Base-by-base conservation (phyloP, 2,329 filamentous ascomycete species). In the Aspergillus fumigatus region DNA sequence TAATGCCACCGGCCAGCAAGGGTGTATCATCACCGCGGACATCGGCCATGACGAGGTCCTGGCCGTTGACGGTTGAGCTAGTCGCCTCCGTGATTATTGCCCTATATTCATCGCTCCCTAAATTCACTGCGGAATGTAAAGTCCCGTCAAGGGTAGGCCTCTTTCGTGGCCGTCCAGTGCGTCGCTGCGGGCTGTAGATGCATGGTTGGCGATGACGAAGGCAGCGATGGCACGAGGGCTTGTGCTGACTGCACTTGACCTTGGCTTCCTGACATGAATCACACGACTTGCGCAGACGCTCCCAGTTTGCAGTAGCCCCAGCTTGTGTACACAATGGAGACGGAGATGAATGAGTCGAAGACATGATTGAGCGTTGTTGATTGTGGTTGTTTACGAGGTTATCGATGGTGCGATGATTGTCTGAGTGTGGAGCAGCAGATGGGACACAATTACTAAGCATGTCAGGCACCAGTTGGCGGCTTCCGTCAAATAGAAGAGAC, bases 241-340 rank as follows among this genome's bases (percentile, higher is more conserved):
- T 56, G 50, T 56, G 50, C 23, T 56, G 54, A n/a, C 54, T 56
- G 54, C 54, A 56, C 51, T 56, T 56, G 45, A 56, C 54, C 14
- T 56, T 56, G 23, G 54, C 26, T 38, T 49, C 43, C 54, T 53
- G 54, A 25, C 54, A 56, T 7, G 47, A 14, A 43, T 56, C 54
- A 41, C 54, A 56, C 2, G 54, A 56, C 29, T 43, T 48, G 50
- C 53, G 48, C 26, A 55, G 50, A 50, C 53, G 9, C 27, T 50
- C 11, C 50, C 48, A 29, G 26, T n/a, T 53, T 47, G 51, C 19
- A 35, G 38, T 32, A 4, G 48, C 48, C 7, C 21, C 21, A 26
- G 48, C 19, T 17, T 50, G 51, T 53, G 29, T 2, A 32, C 29
- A 4, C 3, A 4, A 1, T 32, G 29, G 29, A 0, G 29, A 14